These are phyloP conservation scores for Aphanomyces cochlioides DNA, from an alignment of 352 stramenopile species.

Conservation along the genomic window DNA sequence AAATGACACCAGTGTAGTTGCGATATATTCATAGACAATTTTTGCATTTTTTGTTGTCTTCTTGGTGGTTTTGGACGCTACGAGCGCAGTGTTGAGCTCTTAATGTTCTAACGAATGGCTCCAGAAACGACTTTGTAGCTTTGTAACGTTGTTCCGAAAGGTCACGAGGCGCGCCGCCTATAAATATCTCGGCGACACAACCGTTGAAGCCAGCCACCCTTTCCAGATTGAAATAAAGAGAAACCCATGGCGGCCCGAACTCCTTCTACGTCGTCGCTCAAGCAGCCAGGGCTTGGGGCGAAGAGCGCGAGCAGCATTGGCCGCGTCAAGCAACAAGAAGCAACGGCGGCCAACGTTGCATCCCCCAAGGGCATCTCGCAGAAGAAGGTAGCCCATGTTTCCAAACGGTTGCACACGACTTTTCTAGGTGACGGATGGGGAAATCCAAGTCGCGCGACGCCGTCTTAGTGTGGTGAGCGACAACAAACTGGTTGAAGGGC, in stretches of 20 bases:
- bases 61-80: too few species aligned
- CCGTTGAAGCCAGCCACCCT: too few species aligned
- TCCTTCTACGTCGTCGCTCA: too few species aligned
- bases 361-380: conserved; percentile 76
- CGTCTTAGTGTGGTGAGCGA: conserved; percentile 70
- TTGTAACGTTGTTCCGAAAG: too few species aligned
- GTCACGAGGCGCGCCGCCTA: too few species aligned
- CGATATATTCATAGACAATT: conserved; percentile 3
- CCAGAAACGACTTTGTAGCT: too few species aligned
- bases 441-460: conserved; percentile 48
- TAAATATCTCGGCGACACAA: too few species aligned
- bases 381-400: conserved; percentile 41
- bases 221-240: too few species aligned
- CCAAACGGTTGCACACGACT: neutral
- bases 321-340: conserved; percentile 61
- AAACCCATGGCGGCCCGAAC: conserved; percentile 7
- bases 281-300: too few species aligned
- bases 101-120: too few species aligned
- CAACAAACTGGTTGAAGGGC: conserved; percentile 78
- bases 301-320: conserved; percentile 19
- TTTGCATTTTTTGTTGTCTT: neutral
- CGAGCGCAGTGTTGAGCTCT: too few species aligned
- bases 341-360: conserved; percentile 59
- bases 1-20: neutral
- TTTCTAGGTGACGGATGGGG: conserved; percentile 17